Evolutionary conservation across 352 stramenopile genomes (phyloP).

Genomic region (Globisporangium emineosum): DNA sequence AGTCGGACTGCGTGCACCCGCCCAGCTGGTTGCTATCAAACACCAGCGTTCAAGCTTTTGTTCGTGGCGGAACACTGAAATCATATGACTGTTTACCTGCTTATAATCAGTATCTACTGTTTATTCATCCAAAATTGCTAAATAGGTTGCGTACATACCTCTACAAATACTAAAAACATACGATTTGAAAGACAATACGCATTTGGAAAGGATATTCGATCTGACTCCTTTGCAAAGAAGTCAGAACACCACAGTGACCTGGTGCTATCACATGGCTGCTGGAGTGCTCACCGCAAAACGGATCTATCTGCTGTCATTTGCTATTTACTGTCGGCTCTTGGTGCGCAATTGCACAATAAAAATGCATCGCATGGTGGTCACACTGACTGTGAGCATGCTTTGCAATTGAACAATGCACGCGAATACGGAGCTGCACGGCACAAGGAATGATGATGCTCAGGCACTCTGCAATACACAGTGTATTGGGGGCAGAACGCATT

Average conservation of each 20-base stretch:
- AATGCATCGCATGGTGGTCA: not conserved
- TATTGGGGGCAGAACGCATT: not conserved
- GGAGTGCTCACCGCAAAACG: slow-evolving; percentile 8
- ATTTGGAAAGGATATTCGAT: not conserved
- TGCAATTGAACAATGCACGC: not conserved
- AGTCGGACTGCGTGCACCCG: slow-evolving; percentile 9
- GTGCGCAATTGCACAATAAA: not conserved
- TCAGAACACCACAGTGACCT: not conserved
- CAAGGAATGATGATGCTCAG: not conserved
- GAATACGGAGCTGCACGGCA: not conserved
- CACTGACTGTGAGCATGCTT: not conserved
- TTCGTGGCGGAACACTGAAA: not conserved
- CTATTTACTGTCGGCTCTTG: not conserved
- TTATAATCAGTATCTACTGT: not conserved
- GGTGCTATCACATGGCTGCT: not conserved
- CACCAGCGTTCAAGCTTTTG: slow-evolving; percentile 4
- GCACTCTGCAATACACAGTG: too few species aligned
- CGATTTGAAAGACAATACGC: not conserved
- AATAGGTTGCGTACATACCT: too few species aligned
- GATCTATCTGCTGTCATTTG: slow-evolving; percentile 1
- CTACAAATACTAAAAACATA: not conserved
- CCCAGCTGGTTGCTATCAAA: slow-evolving; percentile 8
- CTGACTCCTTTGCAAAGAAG: slow-evolving; percentile 7
- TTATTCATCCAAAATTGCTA: not conserved
- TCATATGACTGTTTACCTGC: too few species aligned